Evolutionary conservation across 257 asterid genomes (phyloP).

Genomic region (Plectranthus barbatus): DNA sequence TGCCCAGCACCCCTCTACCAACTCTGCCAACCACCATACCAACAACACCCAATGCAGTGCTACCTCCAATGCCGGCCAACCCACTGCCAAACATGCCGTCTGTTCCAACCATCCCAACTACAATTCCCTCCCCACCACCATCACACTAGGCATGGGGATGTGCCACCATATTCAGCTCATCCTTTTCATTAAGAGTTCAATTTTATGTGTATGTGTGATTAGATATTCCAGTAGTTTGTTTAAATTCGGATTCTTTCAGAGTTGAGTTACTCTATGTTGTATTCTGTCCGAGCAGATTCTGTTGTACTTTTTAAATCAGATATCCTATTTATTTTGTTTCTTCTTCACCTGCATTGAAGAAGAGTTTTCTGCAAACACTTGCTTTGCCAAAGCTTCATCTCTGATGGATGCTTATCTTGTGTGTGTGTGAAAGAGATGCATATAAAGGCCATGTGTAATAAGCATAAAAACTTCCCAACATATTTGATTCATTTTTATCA

Average conservation of each 20-base stretch:
- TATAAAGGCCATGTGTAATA: background rate
- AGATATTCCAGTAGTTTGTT: background rate
- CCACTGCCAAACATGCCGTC: conserved; percentile 28
- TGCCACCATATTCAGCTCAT: background rate
- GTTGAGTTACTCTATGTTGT: conserved; percentile 1
- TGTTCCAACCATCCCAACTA: conserved; percentile 17
- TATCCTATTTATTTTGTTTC: conserved; percentile 4
- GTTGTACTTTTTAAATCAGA: background rate
- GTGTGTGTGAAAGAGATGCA: background rate
- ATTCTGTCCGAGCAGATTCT: conserved; percentile 4
- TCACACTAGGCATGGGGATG: conserved; percentile 15
- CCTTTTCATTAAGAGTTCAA: background rate
- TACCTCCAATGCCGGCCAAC: conserved; percentile 26
- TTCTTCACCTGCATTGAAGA: background rate
- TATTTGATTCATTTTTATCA: background rate
- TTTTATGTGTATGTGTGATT: background rate
- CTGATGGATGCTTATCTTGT: background rate
- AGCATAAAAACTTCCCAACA: background rate
- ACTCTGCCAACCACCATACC: conserved; percentile 14
- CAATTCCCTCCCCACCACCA: conserved; percentile 32
- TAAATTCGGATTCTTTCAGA: background rate
- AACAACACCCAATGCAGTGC: conserved; percentile 15
- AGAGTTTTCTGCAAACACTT: background rate
- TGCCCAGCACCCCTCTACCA: background rate
- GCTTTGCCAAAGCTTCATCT: background rate